Percentiles rank a stretch among this genome's conserved stretches.
Conservation (phyloP, 2,329 filamentous ascomycete species). For the Ophiocordyceps robertsii region DNA sequence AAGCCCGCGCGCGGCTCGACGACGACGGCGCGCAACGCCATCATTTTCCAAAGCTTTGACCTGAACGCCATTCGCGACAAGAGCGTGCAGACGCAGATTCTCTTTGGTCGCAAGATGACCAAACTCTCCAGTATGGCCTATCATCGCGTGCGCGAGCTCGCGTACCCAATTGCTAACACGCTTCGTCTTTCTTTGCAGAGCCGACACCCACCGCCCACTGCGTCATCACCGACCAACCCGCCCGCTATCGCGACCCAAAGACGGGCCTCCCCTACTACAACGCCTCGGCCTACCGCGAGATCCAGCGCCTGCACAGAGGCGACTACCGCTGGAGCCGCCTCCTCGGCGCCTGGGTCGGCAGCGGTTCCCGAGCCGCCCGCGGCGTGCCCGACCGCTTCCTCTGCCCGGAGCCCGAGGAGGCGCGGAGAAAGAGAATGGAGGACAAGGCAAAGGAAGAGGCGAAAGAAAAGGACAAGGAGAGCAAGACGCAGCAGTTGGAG, state of each 20-base stretch:
- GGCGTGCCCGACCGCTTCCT: conserved; percentile 73
- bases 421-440: conserved; percentile 9
- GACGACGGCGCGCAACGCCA: conserved; percentile 44
- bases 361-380: conserved; percentile 45
- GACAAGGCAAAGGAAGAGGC: neutral
- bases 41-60: conserved; percentile 48
- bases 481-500: neutral
- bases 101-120: conserved; percentile 46
- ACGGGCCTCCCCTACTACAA: conserved; percentile 77
- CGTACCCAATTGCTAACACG: neutral
- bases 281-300: conserved; percentile 65
- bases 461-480: conserved; percentile 1
- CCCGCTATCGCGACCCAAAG: conserved; percentile 71
- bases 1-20: conserved; percentile 11
- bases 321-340: conserved; percentile 74
- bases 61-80: conserved; percentile 42
- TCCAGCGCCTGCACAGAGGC: conserved; percentile 59
- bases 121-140: conserved; percentile 36
- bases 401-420: conserved; percentile 18
- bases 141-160: neutral
- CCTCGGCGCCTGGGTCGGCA: conserved; percentile 73
- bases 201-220: conserved; percentile 46
- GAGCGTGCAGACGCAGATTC: conserved; percentile 41
- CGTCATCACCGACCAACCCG: conserved; percentile 69
- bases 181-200: conserved; percentile 21